These are phyloP conservation scores for Paramecium biaurelia DNA, from an alignment of 73 alveolate genomes.

Conservation along the genomic window DNA sequence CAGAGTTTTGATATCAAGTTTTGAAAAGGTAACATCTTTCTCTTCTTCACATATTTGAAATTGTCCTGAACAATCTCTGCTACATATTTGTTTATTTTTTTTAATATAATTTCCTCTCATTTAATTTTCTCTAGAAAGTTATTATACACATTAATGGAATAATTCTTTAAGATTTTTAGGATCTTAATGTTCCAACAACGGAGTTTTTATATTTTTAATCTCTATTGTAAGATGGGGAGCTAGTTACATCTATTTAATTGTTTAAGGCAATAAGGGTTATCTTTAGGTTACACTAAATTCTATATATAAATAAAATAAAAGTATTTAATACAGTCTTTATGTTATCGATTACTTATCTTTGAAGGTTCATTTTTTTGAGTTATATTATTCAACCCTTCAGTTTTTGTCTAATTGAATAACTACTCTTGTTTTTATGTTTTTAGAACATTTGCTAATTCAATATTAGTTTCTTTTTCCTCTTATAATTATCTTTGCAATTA, in stretches of 20 bases:
- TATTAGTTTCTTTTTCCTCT: background rate
- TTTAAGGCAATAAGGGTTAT: background rate
- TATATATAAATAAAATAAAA: background rate
- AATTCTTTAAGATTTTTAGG: constrained; percentile 13
- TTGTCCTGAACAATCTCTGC: background rate
- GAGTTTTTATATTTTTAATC: constrained; percentile 31
- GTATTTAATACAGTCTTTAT: background rate
- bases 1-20: background rate
- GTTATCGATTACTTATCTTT: background rate
- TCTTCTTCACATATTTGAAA: background rate
- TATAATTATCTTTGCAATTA: background rate
- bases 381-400: background rate
- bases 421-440: background rate
- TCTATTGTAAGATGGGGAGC: constrained; percentile 12
- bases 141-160: background rate
- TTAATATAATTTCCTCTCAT: background rate
- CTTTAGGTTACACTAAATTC: background rate
- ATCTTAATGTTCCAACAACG: background rate
- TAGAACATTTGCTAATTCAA: background rate
- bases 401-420: background rate
- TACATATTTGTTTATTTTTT: background rate
- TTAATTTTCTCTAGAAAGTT: background rate
- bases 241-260: background rate
- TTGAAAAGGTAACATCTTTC: background rate
- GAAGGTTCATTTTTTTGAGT: background rate